Base-by-base conservation (phyloP, 192 early-diverging fungal species). In the Diversispora epigaea region DNA sequence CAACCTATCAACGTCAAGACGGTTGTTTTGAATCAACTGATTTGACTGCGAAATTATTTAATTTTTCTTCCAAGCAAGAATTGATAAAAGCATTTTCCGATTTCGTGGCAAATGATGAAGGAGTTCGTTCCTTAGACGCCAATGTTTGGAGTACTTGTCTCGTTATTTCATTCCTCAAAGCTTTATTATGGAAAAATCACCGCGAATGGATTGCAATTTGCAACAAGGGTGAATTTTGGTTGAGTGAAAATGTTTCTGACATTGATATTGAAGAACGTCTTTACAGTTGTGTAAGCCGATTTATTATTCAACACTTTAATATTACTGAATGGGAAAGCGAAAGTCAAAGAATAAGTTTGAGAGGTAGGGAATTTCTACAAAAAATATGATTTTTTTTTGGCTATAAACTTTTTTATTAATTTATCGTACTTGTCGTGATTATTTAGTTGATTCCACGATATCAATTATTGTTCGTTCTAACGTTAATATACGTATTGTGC, bases 1-100 rank as follows among this genome's bases (percentile, higher is more conserved):
- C 62, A 0, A 46, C 71, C 17, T 52, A 55, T 60, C 71, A 73
- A 40, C 32, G 58, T 22, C 56, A n/a, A 73, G 41, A 73, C 62
- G 71, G 71, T 46, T 45, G 22, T 15, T 73, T 73, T 15, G 71
- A 62, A 73, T 14, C 62, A n/a, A 73, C 5, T 50, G 60, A 62
- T 0, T 10, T 6, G 6, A 12, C 62, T 8, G 55, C 71, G 47
- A 58, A 32, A 21, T 49, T 73, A 17, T 73, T 73, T 21, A 73
- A 73, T 32, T 73, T 49, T 21, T 21, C 56, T 44, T 32, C 57
- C 7, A 47, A 46, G n/a, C 5, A 58, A 3, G 71, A 73, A 32
- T 62, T 73, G 6, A 60, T 73, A 8, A n/a, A 58, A 47, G 2
- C 71, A 39, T 73, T 61, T 44, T 21, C 43, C 11, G 17, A 17